Evolutionary conservation across 768 basidiomycete species (phyloP), one percentile per base, ranked within the genome.

Genomic region (Boletus rubescentipes): DNA sequence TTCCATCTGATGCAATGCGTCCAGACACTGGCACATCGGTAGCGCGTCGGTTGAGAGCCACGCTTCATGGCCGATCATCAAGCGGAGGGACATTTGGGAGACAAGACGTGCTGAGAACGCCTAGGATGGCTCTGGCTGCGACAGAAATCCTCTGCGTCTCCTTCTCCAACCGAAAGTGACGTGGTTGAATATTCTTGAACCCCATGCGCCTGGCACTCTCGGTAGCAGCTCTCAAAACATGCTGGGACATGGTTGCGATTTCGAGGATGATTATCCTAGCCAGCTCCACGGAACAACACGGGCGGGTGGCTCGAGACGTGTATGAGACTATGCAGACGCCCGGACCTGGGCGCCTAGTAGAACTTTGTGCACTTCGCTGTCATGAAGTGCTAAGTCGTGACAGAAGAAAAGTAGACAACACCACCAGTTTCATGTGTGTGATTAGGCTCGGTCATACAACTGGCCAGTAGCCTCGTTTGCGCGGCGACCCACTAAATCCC

Each of bases 401-500:
- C n/a, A n/a, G n/a, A n/a, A n/a, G n/a, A n/a, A n/a, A n/a, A n/a
- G n/a, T n/a, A n/a, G n/a, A n/a, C n/a, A n/a, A n/a, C n/a, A n/a
- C n/a, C n/a, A n/a, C n/a, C n/a, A n/a, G n/a, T n/a, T n/a, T n/a
- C n/a, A n/a, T n/a, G n/a, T n/a, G n/a, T n/a, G n/a, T n/a, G n/a
- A n/a, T n/a, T n/a, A n/a, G n/a, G n/a, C n/a, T n/a, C n/a, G n/a
- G n/a, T n/a, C n/a, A n/a, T n/a, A n/a, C n/a, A n/a, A n/a, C n/a
- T n/a, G n/a, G n/a, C n/a, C n/a, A n/a, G n/a, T n/a, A n/a, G n/a
- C n/a, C n/a, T n/a, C n/a, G n/a, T n/a, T n/a, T n/a, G n/a, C n/a
- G n/a, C n/a, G n/a, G n/a, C 15, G 15, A 23, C 21, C 5, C 40
- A 29, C 49, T 68, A 69, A 21, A 54, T 9, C 5, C 59, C 77